Evolutionary conservation across 345 rosid genomes (phyloP).

Genomic region (Dovyalis caffra): DNA sequence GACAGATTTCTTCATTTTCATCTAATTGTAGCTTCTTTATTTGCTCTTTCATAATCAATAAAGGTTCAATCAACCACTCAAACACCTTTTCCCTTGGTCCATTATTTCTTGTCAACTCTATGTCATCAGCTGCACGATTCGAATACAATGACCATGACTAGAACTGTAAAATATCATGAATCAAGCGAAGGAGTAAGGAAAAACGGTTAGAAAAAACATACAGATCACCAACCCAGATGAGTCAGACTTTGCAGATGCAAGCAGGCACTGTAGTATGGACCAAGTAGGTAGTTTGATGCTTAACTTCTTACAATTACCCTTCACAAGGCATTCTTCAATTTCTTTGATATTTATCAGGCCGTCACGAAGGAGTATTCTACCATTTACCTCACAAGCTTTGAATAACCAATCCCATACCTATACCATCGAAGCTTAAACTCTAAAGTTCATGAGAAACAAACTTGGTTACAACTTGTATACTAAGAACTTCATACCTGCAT

Average conservation of each 20-base stretch:
- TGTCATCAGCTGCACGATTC: conserved; percentile 46
- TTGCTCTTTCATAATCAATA: conserved; percentile 76
- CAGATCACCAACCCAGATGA: conserved; percentile 66
- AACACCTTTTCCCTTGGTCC: conserved; percentile 63
- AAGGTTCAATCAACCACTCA: conserved; percentile 72
- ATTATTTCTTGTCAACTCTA: conserved; percentile 58
- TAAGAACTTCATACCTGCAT: conserved; percentile 47
- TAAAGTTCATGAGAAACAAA: background rate
- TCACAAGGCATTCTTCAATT: conserved; percentile 56
- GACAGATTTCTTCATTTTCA: conserved; percentile 54
- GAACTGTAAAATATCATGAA: background rate
- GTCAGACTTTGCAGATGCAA: conserved; percentile 60
- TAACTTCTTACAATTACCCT: conserved; percentile 59
- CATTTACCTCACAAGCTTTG: conserved; percentile 77
- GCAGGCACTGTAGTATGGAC: conserved; percentile 71
- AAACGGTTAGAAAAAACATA: conserved; percentile 33
- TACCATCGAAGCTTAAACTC: conserved; percentile 4
- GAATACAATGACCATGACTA: conserved; percentile 1
- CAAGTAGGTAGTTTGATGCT: conserved; percentile 63
- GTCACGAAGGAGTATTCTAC: conserved; percentile 58
- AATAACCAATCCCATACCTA: conserved; percentile 96
- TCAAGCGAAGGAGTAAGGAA: background rate
- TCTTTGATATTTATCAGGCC: conserved; percentile 60
- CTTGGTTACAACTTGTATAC: background rate
- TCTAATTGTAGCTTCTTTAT: conserved; percentile 54